These are phyloP conservation scores for Sutorius eximius DNA, from an alignment of 1,284 basidiomycete genomes.

Conservation along the genomic window DNA sequence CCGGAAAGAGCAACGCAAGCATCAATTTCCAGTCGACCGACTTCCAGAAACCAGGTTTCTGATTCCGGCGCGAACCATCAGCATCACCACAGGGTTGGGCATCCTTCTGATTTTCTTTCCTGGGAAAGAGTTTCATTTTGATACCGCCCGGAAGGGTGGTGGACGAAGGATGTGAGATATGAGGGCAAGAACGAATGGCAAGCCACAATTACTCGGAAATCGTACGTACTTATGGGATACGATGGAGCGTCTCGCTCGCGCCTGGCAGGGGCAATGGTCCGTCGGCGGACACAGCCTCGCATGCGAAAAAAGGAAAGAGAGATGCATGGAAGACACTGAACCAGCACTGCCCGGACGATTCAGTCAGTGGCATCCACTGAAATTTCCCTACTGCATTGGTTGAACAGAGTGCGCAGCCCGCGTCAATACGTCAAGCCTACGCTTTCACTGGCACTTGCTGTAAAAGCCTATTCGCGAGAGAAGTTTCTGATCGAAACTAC, in stretches of 20 bases:
- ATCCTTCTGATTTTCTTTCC: not conserved
- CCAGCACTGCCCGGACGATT: too few species aligned
- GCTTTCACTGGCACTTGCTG: too few species aligned
- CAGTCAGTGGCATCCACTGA: too few species aligned
- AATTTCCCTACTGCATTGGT: too few species aligned
- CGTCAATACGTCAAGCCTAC: too few species aligned
- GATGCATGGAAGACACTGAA: not conserved
- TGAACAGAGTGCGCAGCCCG: too few species aligned
- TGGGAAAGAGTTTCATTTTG: conserved; percentile 15
- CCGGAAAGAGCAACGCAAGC: conserved; percentile 31
- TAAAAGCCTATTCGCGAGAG: too few species aligned
- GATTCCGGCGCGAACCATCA: not conserved
- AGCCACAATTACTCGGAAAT: not conserved
- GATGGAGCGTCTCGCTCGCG: not conserved
- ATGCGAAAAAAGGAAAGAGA: not conserved
- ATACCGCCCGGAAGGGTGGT: not conserved
- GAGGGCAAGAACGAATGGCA: not conserved
- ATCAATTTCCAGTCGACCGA: conserved; percentile 30
- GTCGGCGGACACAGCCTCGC: not conserved
- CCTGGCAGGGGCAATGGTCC: not conserved
- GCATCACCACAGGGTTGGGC: not conserved
- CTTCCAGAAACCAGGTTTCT: conserved; percentile 26
- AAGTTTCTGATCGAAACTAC: too few species aligned
- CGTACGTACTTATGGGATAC: not conserved
- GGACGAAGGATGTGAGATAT: not conserved